Evolutionary conservation across 2,329 filamentous ascomycete genomes (phyloP), one percentile per base, ranked within the genome.

Genomic region (Alternaria consortialis): DNA sequence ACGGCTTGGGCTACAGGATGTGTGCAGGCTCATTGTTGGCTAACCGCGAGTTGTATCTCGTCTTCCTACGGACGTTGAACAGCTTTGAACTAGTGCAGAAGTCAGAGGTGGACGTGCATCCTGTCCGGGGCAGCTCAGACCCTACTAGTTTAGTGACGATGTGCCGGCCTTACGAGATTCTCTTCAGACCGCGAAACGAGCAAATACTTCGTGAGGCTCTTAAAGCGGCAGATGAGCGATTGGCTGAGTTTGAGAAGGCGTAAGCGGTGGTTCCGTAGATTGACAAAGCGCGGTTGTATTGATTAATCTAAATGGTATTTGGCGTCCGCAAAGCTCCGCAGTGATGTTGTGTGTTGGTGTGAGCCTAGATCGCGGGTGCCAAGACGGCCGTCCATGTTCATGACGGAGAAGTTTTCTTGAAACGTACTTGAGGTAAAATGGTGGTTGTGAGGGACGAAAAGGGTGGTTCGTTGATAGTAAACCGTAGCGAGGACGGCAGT

Each of bases 1-100:
- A 89, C 59, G 88, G 88, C 0, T 80, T 90, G 9, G 88, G 88
- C 1, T 90, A 89, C 65, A 84, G 88, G 39, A 90, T 90, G 88
- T 90, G 88, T 63, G 87, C 88, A 0, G 88, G 87, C 37, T 87
- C 84, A 1, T 70, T 88, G 39, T 80, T 90, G 2, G 87, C 88
- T 11, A 90, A 90, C 68, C 81, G 88, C 2, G 88, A 90, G 71
- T 79, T 90, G 17, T 90, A 91, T 62, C 80, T 90, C 9, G 81
- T 88, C 11, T 90, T 88, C 69, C 83, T 90, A 77, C 83, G 88
- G 31, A 84, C 87, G 64, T 76, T 90, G 27, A 87, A 84, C 73
- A 85, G 85, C 67, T 89, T 90, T 74, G 83, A 84, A 61, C 84
- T 90, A 56, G 78, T 85, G 54, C 84, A 83, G 61, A 77, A 82